phyloP scores from a whole-genome alignment of 106 monocot species.

The Allium fistulosum region DNA sequence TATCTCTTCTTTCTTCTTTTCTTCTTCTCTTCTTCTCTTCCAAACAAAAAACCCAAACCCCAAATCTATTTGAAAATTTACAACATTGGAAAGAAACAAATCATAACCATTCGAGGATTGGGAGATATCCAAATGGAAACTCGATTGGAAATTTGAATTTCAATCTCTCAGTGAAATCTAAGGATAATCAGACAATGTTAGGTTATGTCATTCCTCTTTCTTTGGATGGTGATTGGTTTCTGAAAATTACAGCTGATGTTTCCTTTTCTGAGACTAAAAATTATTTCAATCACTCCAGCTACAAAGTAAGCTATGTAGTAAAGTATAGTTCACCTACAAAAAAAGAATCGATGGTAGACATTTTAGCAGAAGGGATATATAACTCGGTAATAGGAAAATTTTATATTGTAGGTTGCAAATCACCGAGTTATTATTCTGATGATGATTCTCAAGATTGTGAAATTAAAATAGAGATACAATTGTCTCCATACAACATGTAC shows the following conservation, averaged over 20 bases:
- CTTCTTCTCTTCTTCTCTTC: too few species aligned
- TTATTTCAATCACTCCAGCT: constrained; percentile 9
- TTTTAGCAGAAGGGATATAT: too few species aligned
- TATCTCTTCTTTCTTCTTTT: too few species aligned
- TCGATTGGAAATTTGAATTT: constrained; percentile 33
- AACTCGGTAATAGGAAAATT: constrained; percentile 35
- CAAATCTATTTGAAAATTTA: too few species aligned
- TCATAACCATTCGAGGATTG: constrained; percentile 5
- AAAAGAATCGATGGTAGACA: background rate
- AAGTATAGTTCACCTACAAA: constrained; percentile 36
- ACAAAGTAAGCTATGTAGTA: constrained; percentile 22
- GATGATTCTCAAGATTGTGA: constrained; percentile 29
- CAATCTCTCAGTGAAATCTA: constrained; percentile 10
- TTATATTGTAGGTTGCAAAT: constrained; percentile 48
- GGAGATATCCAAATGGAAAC: constrained; percentile 35
- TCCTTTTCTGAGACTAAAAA: background rate
- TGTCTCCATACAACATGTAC: constrained; percentile 18
- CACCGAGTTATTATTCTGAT: background rate
- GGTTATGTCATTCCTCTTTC: constrained; percentile 36
- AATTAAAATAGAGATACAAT: constrained; percentile 30
- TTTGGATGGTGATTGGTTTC: constrained; percentile 11
- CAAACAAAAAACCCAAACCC: too few species aligned
- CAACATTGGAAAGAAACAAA: constrained; percentile 8
- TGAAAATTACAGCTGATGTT: too few species aligned
- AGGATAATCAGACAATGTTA: too few species aligned